Evolutionary conservation across 805 yeast genomes (phyloP), one percentile per base, ranked within the genome.

Genomic region (Saccharomycopsis sp.): DNA sequence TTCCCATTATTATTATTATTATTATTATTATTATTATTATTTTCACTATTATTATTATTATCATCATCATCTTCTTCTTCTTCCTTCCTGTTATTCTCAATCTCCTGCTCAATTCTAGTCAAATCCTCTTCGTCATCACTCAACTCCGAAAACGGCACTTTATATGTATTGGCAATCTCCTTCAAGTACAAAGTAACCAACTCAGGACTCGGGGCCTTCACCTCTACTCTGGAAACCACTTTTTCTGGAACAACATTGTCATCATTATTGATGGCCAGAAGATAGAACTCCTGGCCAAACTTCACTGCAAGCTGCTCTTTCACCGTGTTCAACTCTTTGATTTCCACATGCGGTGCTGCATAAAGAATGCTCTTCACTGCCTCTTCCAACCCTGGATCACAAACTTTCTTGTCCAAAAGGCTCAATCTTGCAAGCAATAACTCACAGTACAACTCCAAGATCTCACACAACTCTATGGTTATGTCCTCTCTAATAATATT

Each of bases 401-500:
- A 68, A 8, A 52, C 56, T 7, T 51, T 43, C 27, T 18, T 5
- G 15, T 30, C 27, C 20, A 86, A 54, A 17, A 84, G 63, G 12
- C 77, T 69, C 9, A 81, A 71, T 43, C 96, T 65, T 0, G 95
- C 95, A 36, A 81, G 67, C 16, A 84, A 57, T 3, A 86, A 63
- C 58, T 87, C 95, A 53, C 95, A 80, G 56, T 84, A 84, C 15
- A 87, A 62, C 58, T 87, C 95, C 35, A 86, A 59, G 34, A 74
- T 73, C 57, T 87, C 95, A 39, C 86, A 62, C 18, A 86, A 63
- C 60, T 86, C 95, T 17, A 82, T 73, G 52, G 78, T 74, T 23
- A 83, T 73, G 54, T 86, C 96, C 50, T 84, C 89, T 26, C 88
- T 69, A 23, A 87, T 82, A 42, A 86, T 73, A 51, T 82, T 81